Evolutionary conservation across 306 rosid genomes (phyloP).

Genomic region (Carpinus viminea): DNA sequence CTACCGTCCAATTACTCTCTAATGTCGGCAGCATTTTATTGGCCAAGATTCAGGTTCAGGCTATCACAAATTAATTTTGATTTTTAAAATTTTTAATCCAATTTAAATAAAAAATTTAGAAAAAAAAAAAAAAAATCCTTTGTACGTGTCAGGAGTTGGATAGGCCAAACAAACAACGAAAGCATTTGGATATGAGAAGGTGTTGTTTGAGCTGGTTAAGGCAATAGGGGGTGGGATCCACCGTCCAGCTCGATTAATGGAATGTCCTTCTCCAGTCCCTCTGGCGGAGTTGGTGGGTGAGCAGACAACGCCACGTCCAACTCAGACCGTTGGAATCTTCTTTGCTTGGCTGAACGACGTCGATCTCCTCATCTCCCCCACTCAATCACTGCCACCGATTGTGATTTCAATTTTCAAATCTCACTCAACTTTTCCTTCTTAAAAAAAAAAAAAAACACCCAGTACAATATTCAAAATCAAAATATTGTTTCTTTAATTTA

Average conservation of each 20-base stretch:
- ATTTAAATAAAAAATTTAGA: no score
- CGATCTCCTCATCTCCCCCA: background rate
- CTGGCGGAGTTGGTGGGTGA: conserved; percentile 27
- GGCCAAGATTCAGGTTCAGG: background rate
- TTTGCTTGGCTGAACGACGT: background rate
- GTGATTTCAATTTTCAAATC: no score
- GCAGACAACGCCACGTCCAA: conserved; percentile 22
- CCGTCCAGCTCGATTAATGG: conserved; percentile 9
- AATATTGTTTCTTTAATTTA: no score
- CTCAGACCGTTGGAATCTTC: conserved; percentile 14
- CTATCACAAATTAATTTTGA: background rate
- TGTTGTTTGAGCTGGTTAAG: no score
- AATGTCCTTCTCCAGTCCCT: conserved; percentile 14
- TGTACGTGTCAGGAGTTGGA: no score
- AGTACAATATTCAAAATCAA: no score
- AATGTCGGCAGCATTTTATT: background rate
- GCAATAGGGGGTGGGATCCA: background rate
- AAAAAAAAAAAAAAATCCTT: no score
- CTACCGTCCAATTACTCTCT: background rate
- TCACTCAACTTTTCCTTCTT: no score
- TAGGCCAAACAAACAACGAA: no score
- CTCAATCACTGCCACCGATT: background rate
- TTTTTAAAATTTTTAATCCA: no score
- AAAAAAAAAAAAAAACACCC: no score
- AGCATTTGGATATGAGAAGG: no score